phyloP scores from a whole-genome alignment of 1,284 basidiomycete genomes.

The Sphaerobolus stellatus region DNA sequence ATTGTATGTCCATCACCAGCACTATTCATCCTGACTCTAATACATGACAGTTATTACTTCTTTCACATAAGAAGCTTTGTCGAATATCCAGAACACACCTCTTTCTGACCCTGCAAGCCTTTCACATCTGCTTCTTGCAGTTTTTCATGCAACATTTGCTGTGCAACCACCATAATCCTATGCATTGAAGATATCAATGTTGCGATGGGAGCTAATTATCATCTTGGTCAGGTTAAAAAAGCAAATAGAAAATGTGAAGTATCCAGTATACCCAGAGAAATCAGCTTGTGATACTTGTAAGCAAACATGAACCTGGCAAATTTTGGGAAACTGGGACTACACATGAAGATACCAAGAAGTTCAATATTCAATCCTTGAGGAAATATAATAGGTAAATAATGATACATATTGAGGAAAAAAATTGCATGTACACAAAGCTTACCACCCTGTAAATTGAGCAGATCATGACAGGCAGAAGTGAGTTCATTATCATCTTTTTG shows the following conservation, averaged over 20 bases:
- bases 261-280: constrained; percentile 31
- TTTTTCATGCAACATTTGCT: constrained; percentile 41
- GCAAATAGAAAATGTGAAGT: neutral
- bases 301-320: constrained; percentile 36
- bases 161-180: constrained; percentile 41
- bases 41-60: neutral
- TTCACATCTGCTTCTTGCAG: constrained; percentile 34
- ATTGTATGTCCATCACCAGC: constrained; percentile 38
- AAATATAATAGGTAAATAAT: neutral
- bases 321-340: constrained; percentile 36
- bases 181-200: constrained; percentile 42
- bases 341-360: constrained; percentile 35
- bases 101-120: constrained; percentile 44
- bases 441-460: constrained; percentile 45
- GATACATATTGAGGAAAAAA: neutral
- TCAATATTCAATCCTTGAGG: constrained; percentile 39
- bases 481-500: constrained; percentile 47
- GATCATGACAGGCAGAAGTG: constrained; percentile 44
- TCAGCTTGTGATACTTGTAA: constrained; percentile 36
- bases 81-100: too few relatives aligned
- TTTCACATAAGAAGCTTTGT: too few relatives aligned
- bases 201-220: constrained; percentile 26
- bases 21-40: constrained; percentile 34
- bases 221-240: neutral
- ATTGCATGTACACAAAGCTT: constrained; percentile 6